phyloP scores from a whole-genome alignment of 306 rosid species.

The Glycyrrhiza uralensis region DNA sequence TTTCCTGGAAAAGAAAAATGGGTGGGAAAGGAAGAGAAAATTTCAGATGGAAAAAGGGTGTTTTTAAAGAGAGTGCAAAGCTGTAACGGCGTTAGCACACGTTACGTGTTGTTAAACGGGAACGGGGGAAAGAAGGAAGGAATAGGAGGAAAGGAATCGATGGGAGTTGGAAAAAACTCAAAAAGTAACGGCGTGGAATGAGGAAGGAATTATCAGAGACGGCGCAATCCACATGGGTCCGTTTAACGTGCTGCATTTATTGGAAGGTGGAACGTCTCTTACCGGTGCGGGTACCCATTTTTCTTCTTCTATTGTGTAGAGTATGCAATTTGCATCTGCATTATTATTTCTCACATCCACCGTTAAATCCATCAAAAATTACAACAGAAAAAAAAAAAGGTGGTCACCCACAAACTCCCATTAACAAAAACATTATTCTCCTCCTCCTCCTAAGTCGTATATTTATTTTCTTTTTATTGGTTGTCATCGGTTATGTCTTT shows the following conservation, averaged over 20 bases:
- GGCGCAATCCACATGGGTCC: not conserved
- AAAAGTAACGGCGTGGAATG: constrained; percentile 1
- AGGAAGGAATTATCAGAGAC: not conserved
- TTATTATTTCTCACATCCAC: not conserved
- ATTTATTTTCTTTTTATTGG: too few species aligned
- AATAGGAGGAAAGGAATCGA: not conserved
- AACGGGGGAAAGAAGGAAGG: not conserved
- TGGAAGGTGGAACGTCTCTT: not conserved
- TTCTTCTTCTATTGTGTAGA: too few species aligned
- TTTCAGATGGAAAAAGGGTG: not conserved
- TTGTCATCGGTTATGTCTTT: too few species aligned
- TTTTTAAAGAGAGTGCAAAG: not conserved
- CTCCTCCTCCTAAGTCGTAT: too few species aligned
- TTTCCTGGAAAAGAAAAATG: constrained; percentile 36
- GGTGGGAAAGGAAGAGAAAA: not conserved
- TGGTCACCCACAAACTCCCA: not conserved
- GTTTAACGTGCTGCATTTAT: not conserved
- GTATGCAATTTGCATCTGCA: not conserved
- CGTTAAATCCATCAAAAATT: not conserved
- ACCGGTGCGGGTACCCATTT: not conserved
- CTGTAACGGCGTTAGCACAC: constrained; percentile 29
- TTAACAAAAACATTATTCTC: too few species aligned
- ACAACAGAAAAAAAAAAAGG: not conserved
- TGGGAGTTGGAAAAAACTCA: not conserved
- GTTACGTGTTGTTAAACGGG: not conserved